Conservation (phyloP, 1,284 basidiomycete species). For the Heterobasidion parviporum region DNA sequence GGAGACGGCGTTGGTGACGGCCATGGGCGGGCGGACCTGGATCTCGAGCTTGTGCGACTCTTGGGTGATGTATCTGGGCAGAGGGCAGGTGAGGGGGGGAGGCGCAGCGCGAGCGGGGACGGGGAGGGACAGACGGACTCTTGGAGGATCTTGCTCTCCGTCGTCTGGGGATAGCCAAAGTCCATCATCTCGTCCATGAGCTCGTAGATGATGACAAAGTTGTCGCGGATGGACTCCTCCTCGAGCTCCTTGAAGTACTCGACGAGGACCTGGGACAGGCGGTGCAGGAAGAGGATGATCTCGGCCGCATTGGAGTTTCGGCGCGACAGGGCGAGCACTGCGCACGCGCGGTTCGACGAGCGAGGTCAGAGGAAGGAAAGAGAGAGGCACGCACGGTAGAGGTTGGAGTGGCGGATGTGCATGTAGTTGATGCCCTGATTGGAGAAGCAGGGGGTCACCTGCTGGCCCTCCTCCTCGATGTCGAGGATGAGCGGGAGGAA, state of each 20-base stretch:
- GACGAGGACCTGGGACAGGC: constrained; percentile 81
- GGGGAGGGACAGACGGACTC: constrained; percentile 54
- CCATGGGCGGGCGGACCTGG: constrained; percentile 85
- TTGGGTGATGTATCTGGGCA: constrained; percentile 90
- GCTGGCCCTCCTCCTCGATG: constrained; percentile 95
- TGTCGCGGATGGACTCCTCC: constrained; percentile 98
- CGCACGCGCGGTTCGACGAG: background rate
- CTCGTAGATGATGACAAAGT: constrained; percentile 97
- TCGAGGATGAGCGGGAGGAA: constrained; percentile 95
- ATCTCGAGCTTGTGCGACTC: constrained; percentile 98
- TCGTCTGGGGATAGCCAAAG: constrained; percentile 98
- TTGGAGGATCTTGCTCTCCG: constrained; percentile 98
- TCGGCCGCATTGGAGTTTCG: constrained; percentile 96
- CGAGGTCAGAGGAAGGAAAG: background rate
- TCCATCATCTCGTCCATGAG: constrained; percentile 99
- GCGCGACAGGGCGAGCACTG: constrained; percentile 93
- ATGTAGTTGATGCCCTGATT: constrained; percentile 94
- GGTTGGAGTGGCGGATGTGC: constrained; percentile 97
- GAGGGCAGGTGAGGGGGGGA: background rate
- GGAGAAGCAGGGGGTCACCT: constrained; percentile 93
- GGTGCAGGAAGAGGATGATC: constrained; percentile 94
- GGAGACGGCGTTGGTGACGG: constrained; percentile 97
- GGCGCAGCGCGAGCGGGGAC: background rate
- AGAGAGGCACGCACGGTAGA: constrained; percentile 69
- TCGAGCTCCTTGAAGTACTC: constrained; percentile 99